Percentiles rank a stretch among this genome's conserved stretches.
Evolutionary conservation across 257 asterid species (phyloP).

Genomic region (Penstemon barbatus): DNA sequence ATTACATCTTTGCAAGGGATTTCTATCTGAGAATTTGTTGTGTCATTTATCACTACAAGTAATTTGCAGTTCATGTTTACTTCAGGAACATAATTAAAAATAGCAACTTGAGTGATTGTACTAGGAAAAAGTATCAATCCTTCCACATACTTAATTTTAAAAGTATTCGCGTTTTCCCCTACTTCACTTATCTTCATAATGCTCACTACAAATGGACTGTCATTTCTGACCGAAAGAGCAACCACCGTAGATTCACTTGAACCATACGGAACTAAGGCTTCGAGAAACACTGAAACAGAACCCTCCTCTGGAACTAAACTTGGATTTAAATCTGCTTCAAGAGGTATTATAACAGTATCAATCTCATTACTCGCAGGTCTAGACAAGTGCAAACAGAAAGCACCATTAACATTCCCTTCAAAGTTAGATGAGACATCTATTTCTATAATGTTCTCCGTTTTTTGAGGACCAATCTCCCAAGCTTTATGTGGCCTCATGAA

Average conservation of each 20-base stretch:
- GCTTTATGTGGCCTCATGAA: conserved; percentile 61
- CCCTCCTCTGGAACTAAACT: conserved; percentile 33
- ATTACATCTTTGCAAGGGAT: conserved; percentile 58
- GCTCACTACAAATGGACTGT: conserved; percentile 45
- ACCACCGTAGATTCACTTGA: conserved; percentile 35
- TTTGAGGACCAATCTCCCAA: conserved; percentile 74
- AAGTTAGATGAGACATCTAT: conserved; percentile 57
- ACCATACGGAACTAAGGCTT: conserved; percentile 43
- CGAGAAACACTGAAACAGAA: conserved; percentile 43
- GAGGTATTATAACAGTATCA: conserved; percentile 70
- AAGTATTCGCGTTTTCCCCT: conserved; percentile 40
- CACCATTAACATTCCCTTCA: conserved; percentile 59
- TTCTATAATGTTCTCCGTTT: conserved; percentile 57
- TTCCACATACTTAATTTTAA: conserved; percentile 51
- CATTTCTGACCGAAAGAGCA: conserved; percentile 54
- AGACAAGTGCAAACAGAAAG: conserved; percentile 57
- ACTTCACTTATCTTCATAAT: conserved; percentile 46
- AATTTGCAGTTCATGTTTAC: conserved; percentile 49
- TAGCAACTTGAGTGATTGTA: conserved; percentile 62
- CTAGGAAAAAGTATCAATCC: conserved; percentile 70
- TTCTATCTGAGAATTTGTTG: conserved; percentile 50
- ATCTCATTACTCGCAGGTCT: conserved; percentile 51
- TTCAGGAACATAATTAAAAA: conserved; percentile 39
- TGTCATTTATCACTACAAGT: conserved; percentile 53
- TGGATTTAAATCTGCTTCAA: conserved; percentile 59